A percentile compares a stretch with the other conserved stretches of the same genome.
Evolutionary conservation across 352 stramenopile species (phyloP).

Genomic region (Pythium aquatile): DNA sequence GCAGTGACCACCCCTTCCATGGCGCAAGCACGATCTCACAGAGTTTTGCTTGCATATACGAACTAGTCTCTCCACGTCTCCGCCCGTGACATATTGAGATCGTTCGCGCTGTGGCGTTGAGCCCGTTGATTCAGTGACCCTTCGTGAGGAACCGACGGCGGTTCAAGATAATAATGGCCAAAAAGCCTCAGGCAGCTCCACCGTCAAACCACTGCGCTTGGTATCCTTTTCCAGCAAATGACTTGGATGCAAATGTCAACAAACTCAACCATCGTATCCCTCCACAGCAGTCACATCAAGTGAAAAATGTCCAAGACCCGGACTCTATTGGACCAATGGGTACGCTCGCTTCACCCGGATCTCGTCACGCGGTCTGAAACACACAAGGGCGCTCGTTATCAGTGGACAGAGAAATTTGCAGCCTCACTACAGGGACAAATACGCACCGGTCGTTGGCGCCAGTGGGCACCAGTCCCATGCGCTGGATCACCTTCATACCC

Average conservation of each 20-base stretch:
- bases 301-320: not conserved
- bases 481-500: constrained; percentile 93
- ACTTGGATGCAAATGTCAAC: not conserved
- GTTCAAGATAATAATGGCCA: not conserved
- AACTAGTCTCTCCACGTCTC: not conserved
- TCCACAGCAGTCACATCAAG: not conserved
- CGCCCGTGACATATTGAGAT: not conserved
- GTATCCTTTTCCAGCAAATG: not conserved
- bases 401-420: too few species aligned
- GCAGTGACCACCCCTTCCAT: not conserved
- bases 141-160: not conserved
- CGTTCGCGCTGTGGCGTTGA: not conserved
- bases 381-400: not conserved
- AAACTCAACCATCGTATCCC: not conserved
- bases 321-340: constrained; percentile 47
- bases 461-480: constrained; percentile 88
- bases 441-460: constrained; percentile 81
- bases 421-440: not conserved
- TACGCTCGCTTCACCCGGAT: constrained; percentile 74
- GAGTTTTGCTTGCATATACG: not conserved
- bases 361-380: constrained; percentile 66
- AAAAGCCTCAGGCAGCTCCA: not conserved
- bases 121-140: not conserved
- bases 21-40: not conserved
- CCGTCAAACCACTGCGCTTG: not conserved